Conservation (phyloP, 106 monocot species). For the Dendrobium nobile region DNA sequence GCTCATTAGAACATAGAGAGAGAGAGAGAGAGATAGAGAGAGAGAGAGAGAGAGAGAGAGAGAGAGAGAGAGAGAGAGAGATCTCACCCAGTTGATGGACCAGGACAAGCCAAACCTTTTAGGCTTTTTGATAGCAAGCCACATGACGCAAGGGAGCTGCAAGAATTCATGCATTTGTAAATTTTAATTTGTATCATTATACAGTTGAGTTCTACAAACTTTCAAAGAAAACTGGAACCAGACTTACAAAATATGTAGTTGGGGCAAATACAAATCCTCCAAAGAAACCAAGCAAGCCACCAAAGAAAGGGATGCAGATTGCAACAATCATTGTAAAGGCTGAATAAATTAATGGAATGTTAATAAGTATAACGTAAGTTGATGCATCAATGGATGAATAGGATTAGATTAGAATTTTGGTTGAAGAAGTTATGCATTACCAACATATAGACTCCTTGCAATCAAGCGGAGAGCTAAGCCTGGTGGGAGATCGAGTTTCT, state of each 20-base stretch:
- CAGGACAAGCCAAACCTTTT: conserved; percentile 45
- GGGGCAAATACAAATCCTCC: conserved; percentile 16
- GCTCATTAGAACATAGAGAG: not conserved
- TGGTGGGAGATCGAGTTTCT: conserved; percentile 34
- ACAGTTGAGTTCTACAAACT: not conserved
- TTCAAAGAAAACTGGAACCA: not conserved
- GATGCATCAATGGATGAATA: not conserved
- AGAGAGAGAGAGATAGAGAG: not conserved
- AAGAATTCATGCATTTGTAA: not conserved
- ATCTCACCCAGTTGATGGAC: conserved; percentile 17
- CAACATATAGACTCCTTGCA: conserved; percentile 38
- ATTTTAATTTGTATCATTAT: not conserved
- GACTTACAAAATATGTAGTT: conserved; percentile 16
- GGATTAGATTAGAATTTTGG: not conserved
- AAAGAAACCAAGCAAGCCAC: conserved; percentile 15
- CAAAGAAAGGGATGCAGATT: conserved; percentile 15
- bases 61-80: not conserved
- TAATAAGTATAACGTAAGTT: not conserved
- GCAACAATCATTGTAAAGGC: conserved; percentile 8
- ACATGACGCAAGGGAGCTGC: conserved; percentile 69
- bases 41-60: not conserved
- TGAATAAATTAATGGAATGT: conserved; percentile 1
- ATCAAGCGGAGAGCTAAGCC: conserved; percentile 34
- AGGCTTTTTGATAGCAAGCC: conserved; percentile 53
- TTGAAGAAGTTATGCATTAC: conserved; percentile 10